phyloP scores from a whole-genome alignment of 1,139 yeast species.

The Meyerozyma elateridarum region DNA sequence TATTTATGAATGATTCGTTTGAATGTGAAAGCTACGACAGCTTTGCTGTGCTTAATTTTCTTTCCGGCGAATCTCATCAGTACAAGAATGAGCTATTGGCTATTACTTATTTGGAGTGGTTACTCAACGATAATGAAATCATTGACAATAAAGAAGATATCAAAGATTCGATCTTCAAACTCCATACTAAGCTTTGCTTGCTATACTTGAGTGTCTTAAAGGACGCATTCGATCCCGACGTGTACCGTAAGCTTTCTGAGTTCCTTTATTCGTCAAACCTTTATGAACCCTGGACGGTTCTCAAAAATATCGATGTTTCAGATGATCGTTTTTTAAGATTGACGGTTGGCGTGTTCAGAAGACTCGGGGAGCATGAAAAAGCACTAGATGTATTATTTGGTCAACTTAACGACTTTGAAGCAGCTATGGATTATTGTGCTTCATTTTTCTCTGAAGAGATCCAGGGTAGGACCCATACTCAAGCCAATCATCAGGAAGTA shows the following conservation, averaged over 20 bases:
- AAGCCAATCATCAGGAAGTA: slow-evolving; percentile 25
- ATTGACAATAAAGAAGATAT: slow-evolving; percentile 30
- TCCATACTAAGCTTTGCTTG: slow-evolving; percentile 52
- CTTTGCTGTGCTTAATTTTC: slow-evolving; percentile 47
- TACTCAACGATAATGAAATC: slow-evolving; percentile 39
- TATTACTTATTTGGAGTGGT: slow-evolving; percentile 59
- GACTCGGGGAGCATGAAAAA: slow-evolving; percentile 58
- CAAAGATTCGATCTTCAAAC: slow-evolving; percentile 27
- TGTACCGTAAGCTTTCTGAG: slow-evolving; percentile 32
- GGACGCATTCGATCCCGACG: slow-evolving; percentile 11
- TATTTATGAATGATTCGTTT: slow-evolving; percentile 66
- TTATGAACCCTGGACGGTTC: slow-evolving; percentile 46
- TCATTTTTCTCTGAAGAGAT: slow-evolving; percentile 31
- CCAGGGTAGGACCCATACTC: too few relatives aligned
- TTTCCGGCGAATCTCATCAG: slow-evolving; percentile 17
- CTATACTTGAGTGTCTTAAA: slow-evolving; percentile 45
- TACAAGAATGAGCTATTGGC: slow-evolving; percentile 32
- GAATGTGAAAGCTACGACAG: slow-evolving; percentile 60
- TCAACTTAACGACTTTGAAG: slow-evolving; percentile 51
- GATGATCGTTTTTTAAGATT: slow-evolving; percentile 36
- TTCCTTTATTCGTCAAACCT: slow-evolving; percentile 31
- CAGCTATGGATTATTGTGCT: slow-evolving; percentile 60
- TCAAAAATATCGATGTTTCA: slow-evolving; percentile 34
- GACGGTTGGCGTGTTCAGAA: slow-evolving; percentile 54
- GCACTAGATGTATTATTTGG: slow-evolving; percentile 61